Base-by-base conservation (phyloP, 495 filamentous ascomycete species). In the Thermothielavioides terrestris region DNA sequence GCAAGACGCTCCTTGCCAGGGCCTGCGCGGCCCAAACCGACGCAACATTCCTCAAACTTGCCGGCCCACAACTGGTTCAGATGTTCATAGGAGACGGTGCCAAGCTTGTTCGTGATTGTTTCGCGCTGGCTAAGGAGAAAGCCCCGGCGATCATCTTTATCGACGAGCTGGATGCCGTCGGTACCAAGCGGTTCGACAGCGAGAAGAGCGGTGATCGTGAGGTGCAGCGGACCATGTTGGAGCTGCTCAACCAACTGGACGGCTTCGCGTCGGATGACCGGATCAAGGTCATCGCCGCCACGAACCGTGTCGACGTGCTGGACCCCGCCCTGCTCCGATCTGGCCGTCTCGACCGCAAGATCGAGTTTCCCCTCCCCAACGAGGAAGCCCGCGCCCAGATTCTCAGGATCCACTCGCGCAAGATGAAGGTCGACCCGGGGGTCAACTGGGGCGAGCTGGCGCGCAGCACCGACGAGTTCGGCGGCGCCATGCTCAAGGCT, bases 41-140 rank as follows among this genome's bases (percentile, higher is more conserved):
- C 49, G 92, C 92, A 50, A 99, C 92, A 38, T 99, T 99, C 80
- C 84, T 99, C 63, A 98, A 98, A 64, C 88, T 99, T 51, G 92
- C 92, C 46, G 92, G 92, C 34, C 92, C 92, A 2, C 94, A 97
- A 70, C 81, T 99, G n/a, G 92, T 99, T 17, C 92, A 99, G 67
- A 99, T 99, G 92, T 99, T 99, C 69, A 99, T 99, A 42, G 92
- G 92, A 60, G 92, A 99, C 59, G 94, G 94, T 52, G 94, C 94
- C 22, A 99, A 97, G 74, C 79, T 99, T 4, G 92, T 99, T 26
- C 86, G 92, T 26, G 92, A 97, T 69, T 92, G 88, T 69, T 99
- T 99, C 64, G 90, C 92, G 7, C 74, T 99, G 1, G 92, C 92
- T 23, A 99, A 99, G 63, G 92, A 97, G 68, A 96, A 97, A 71